Evolutionary conservation across 371 early-diverging fungal species (phyloP), one percentile per base, ranked within the genome.

Genomic region (Nematocida homosporus): DNA sequence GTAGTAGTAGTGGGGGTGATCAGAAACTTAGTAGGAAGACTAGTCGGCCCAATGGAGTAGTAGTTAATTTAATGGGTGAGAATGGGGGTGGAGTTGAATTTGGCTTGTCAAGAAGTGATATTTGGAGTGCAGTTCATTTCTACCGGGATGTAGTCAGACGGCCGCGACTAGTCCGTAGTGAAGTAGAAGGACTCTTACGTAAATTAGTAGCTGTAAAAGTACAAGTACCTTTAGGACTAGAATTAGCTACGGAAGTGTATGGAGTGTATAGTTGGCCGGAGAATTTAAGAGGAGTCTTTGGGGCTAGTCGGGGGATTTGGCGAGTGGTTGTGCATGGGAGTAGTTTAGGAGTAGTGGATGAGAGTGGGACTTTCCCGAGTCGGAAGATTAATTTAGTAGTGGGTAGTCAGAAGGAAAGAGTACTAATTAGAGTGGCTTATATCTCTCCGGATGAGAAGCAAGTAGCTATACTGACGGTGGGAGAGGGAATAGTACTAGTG

Each of bases 51-150:
- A 41, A 40, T 40, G n/a, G n/a, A n/a, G n/a, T n/a, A n/a, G n/a
- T n/a, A n/a, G n/a, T n/a, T n/a, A n/a, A n/a, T n/a, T n/a, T n/a
- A n/a, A 10, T 41, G 27, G 41, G 29, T 4, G 75, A 72, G 52
- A 64, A 52, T 0, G 60, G 63, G 30, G 35, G 23, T 13, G 16
- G n/a, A 8, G 59, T 35, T 51, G 2, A 10, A 1, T 13, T 6
- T 4, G 5, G 44, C 44, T 18, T 40, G 51, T n/a, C 30, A 4
- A 20, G 75, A 48, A 64, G 63, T 23, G 60, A 42, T 1, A 72
- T 72, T 3, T 72, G 75, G 75, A 72, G 48, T 52, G 18, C 30
- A 30, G 53, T 72, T 5, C 75, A 72, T 41, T 72, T 72, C 53
- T 72, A 72, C 63, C 50, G 57, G 23, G 75, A 72, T 25, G 16